Evolutionary conservation across 768 basidiomycete species (phyloP), one percentile per base, ranked within the genome.

Genomic region (Podaxis carcinomalis): DNA sequence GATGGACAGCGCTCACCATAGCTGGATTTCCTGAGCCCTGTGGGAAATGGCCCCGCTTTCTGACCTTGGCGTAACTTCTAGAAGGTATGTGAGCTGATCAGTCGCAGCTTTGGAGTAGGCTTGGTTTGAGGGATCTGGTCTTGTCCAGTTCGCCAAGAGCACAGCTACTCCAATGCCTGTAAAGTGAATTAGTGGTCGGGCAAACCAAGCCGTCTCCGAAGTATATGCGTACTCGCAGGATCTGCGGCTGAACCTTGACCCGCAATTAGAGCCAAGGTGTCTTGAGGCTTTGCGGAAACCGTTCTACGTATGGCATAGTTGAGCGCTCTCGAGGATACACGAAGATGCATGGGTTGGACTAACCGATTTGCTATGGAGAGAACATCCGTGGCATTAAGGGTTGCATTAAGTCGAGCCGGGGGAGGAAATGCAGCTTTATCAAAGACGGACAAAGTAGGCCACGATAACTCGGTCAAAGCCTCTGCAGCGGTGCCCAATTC

Each of bases 11-110:
- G 27, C 70, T 50, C 63, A 80, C 83, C 83, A 86, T 21, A 84
- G 72, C 68, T 86, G 82, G 19, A 82, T 80, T 68, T 86, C 69
- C 58, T 80, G 72, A 37, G 68, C 63, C 2, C 85, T 70, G 64
- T 87, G 86, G 39, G 84, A 85, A 49, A 88, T 86, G 0, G 87
- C 86, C 10, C 86, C 87, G 40, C 75, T 70, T 1, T 59, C 25
- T 5, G 83, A 75, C 10, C 77, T 73, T 10, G 83, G 83, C 2
- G 76, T 78, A 35, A 66, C 28, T 28, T 77, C 63, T 3, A 84
- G 70, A 14, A 88, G 72, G 67, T 81, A 85, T 10, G 72, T 63
- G 2, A 86, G 72, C 68, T 88, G 80, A 19, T 73, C 71, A 2
- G 64, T 65, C 2, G 82, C 83, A 19, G 82, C 82, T 2, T 65